Conservation (phyloP, 345 rosid species). For the Gossypium mustelinum region DNA sequence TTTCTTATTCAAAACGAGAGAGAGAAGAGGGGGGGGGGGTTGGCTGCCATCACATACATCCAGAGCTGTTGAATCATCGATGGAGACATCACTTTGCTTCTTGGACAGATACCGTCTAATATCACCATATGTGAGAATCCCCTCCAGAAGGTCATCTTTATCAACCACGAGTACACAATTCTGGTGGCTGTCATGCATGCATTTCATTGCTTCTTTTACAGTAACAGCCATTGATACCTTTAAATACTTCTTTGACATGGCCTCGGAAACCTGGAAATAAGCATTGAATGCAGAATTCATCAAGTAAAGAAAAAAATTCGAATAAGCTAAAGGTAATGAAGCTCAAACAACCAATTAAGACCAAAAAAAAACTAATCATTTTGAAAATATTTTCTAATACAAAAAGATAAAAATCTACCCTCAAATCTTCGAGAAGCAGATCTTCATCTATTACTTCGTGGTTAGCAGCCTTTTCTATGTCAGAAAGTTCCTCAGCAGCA, state of each 20-base stretch:
- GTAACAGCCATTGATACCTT: conserved; percentile 32
- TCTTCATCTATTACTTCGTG: conserved; percentile 56
- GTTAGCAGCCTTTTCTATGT: conserved; percentile 45
- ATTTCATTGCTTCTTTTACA: conserved; percentile 72
- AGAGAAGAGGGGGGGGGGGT: neutral
- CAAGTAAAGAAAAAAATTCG: conserved; percentile 11
- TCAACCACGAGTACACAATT: conserved; percentile 70
- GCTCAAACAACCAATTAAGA: neutral
- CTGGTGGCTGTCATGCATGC: conserved; percentile 63
- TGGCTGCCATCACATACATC: conserved; percentile 48
- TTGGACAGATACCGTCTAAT: conserved; percentile 46
- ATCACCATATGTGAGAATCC: conserved; percentile 79
- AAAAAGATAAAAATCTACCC: conserved; percentile 37
- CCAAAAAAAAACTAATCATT: neutral
- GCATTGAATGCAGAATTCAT: conserved; percentile 8
- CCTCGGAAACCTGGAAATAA: conserved; percentile 51
- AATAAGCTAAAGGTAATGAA: conserved; percentile 1
- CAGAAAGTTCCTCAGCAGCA: conserved; percentile 58
- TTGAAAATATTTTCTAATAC: neutral
- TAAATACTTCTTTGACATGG: conserved; percentile 47
- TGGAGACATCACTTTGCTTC: conserved; percentile 30
- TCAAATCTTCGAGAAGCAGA: conserved; percentile 61
- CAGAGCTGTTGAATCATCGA: conserved; percentile 35
- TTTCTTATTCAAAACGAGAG: neutral
- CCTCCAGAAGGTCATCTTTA: conserved; percentile 69